phyloP scores from a whole-genome alignment of 148 eudicot species.

The Vaccinium myrtillus region DNA sequence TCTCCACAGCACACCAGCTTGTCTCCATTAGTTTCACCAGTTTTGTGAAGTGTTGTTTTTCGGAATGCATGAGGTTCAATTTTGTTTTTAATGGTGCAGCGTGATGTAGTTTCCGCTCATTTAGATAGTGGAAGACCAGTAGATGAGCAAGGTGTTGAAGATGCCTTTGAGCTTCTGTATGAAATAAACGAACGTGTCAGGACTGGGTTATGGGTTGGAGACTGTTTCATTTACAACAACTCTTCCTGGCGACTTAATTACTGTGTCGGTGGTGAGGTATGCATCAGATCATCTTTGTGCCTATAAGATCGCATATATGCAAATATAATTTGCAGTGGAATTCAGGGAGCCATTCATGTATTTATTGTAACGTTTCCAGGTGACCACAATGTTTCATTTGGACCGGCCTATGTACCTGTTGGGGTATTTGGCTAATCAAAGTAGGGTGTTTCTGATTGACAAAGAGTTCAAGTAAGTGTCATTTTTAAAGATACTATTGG shows the following conservation, averaged over 20 bases:
- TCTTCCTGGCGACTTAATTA: constrained; percentile 97
- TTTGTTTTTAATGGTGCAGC: constrained; percentile 52
- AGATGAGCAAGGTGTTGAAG: constrained; percentile 91
- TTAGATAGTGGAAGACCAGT: constrained; percentile 85
- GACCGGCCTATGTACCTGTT: constrained; percentile 98
- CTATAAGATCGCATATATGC: not conserved
- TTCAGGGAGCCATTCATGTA: not conserved
- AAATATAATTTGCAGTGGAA: not conserved
- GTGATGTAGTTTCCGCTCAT: constrained; percentile 77
- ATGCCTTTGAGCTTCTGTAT: constrained; percentile 91
- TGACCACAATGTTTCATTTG: constrained; percentile 98
- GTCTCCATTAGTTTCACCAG: not conserved
- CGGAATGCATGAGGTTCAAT: not conserved
- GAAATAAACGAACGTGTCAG: constrained; percentile 95
- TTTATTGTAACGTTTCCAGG: constrained; percentile 43
- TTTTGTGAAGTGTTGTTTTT: not conserved
- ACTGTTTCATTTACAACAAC: constrained; percentile 92
- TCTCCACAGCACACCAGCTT: not conserved
- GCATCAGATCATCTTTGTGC: not conserved
- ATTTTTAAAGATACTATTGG: constrained; percentile 4
- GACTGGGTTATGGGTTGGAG: constrained; percentile 99
- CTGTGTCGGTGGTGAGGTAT: constrained; percentile 99
- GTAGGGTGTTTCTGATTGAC: constrained; percentile 93
- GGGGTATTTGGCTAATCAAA: constrained; percentile 96
- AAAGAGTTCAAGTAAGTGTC: constrained; percentile 92